Evolutionary conservation across 306 rosid species (phyloP).

Genomic region (Quercus alba): DNA sequence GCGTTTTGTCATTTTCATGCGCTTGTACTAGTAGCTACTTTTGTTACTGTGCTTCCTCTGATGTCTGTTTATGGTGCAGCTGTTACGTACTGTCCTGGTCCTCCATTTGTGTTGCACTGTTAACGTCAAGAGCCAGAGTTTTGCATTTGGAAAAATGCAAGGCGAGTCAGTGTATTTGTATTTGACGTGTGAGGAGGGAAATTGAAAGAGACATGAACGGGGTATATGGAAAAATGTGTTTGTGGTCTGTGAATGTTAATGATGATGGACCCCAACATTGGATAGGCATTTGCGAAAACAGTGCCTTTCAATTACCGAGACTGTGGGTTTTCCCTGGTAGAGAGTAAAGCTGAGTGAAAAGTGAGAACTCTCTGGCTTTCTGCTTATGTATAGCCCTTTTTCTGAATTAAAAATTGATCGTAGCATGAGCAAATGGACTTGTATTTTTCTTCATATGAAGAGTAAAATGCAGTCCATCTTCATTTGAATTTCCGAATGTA

Average conservation of each 20-base stretch:
- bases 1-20: background rate
- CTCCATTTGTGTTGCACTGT: slow-evolving; percentile 19
- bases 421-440: background rate
- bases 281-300: slow-evolving; percentile 22
- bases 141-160: too few species aligned
- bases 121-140: slow-evolving; percentile 12
- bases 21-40: slow-evolving; percentile 2
- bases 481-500: background rate
- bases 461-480: background rate
- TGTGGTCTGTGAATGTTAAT: background rate
- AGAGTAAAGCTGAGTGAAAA: background rate
- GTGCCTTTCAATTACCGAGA: slow-evolving; percentile 23
- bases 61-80: slow-evolving; percentile 22
- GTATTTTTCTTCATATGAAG: background rate
- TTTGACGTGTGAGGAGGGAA: slow-evolving; percentile 14
- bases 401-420: background rate
- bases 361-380: background rate
- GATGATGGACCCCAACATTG: slow-evolving; percentile 10
- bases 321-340: background rate
- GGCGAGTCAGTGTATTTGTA: background rate
- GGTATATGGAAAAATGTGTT: slow-evolving; percentile 24
- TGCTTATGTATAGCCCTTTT: background rate
- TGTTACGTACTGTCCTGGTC: slow-evolving; percentile 26
- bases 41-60: slow-evolving; percentile 2
- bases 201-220: slow-evolving; percentile 28